Evolutionary conservation across 345 rosid species (phyloP).

Genomic region (Eucalyptus regnans): DNA sequence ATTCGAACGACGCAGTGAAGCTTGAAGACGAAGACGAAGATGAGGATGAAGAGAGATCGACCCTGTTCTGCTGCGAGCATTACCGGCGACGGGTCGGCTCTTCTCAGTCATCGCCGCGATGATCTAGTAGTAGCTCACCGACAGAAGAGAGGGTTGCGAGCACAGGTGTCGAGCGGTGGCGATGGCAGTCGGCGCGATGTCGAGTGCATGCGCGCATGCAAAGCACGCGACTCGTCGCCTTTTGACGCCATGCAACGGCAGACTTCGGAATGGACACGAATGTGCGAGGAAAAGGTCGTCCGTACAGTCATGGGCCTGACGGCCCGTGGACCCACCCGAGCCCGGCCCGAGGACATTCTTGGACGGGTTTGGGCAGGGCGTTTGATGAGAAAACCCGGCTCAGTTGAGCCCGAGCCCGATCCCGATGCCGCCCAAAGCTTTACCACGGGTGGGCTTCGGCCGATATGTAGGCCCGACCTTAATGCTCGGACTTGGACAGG

Average conservation of each 20-base stretch:
- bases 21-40: neutral
- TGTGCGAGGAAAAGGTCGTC: fast-evolving
- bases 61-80: neutral
- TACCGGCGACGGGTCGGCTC: neutral
- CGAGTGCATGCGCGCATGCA: neutral
- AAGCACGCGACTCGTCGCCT: neutral
- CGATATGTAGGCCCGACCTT: neutral
- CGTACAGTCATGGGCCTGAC: neutral
- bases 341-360: neutral
- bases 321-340: neutral
- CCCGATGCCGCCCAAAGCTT: fast-evolving
- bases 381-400: neutral
- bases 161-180: neutral
- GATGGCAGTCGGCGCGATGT: neutral
- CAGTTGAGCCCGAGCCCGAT: neutral
- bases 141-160: neutral
- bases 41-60: neutral
- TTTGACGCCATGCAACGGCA: neutral
- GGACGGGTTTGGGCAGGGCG: neutral
- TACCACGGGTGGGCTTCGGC: neutral
- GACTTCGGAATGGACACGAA: neutral
- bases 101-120: neutral
- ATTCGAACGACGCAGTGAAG: neutral
- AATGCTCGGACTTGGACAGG: neutral
- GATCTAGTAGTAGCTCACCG: neutral